These are phyloP conservation scores for Suillus placidus DNA, from an alignment of 768 basidiomycete species.

Conservation along the genomic window DNA sequence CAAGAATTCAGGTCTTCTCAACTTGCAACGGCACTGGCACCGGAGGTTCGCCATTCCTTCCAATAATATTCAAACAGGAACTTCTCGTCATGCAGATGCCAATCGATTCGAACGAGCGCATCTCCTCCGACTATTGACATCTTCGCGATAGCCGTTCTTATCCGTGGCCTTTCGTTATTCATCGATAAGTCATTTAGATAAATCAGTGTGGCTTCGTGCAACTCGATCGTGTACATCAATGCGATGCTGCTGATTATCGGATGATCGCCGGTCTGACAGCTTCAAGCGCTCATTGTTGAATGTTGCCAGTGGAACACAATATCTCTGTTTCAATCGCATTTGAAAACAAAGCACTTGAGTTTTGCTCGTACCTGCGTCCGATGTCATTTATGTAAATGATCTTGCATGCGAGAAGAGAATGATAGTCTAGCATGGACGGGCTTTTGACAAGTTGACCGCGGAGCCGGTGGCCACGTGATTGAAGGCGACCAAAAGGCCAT, in stretches of 20 bases:
- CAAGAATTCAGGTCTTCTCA: not conserved
- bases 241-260: not conserved
- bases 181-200: not conserved
- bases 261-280: not conserved
- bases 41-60: not conserved
- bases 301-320: not conserved
- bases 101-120: not conserved
- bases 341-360: not conserved
- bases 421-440: not conserved
- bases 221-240: not conserved
- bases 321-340: not conserved
- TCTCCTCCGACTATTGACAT: not conserved
- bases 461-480: not conserved
- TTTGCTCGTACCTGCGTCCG: not conserved
- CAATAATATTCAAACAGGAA: not conserved
- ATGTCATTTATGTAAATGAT: not conserved
- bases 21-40: not conserved
- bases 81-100: not conserved
- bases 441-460: not conserved
- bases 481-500: slow-evolving; percentile 4
- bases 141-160: not conserved
- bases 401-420: not conserved
- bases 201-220: not conserved
- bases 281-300: not conserved
- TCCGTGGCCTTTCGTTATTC: not conserved